Base-by-base conservation (phyloP, 345 rosid genomes). In the Carallia brachiata region DNA sequence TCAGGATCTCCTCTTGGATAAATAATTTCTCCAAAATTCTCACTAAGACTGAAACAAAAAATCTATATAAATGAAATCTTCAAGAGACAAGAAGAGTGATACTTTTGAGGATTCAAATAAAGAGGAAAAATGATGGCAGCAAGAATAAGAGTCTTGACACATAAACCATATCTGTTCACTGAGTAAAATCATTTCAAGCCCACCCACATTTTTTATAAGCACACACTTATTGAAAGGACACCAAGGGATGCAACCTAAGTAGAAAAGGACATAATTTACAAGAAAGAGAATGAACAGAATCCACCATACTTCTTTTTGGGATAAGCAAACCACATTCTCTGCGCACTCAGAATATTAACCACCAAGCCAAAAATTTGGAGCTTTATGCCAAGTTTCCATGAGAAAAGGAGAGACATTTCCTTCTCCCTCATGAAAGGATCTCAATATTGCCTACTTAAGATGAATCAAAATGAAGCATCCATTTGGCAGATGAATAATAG, bases 1-100 rank as follows among this genome's bases (percentile, higher is more conserved):
- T 95, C 97, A 61, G 82, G 68, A 70, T 95, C 99, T 66, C 97
- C 97, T 82, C 89, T 83, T 28, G 99, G 99, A 78, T 90, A 95
- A 81, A 92, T 48, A 78, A 95, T 87, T 36, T 91, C 99, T 78
- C 88, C 89, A 74, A 91, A 94, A 39, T 85, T 83, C 73, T 82
- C 87, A 70, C 87, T 87, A 74, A 91, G 88, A 70, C 98, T 89
- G 89, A 13, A 67, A 67, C 18, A 39, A 13, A 39, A 52, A 0
- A n/a, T 4, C 36, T 48, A 39, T 16, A 60, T 73, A 44, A 31
- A 34, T 27, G 1, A 61, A 53, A 66, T 8, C 44, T 39, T 48
- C 19, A 48, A 30, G 15, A 23, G 37, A 39, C 59, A 37, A 31
- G 17, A 36, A 23, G 40, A 19, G 18, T 7, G 52, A 32, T 56